A percentile compares a stretch with the other conserved stretches of the same genome.
These are phyloP conservation scores for Cladosporium sp. DNA, from an alignment of 2,329 filamentous ascomycete genomes.

Conservation along the genomic window DNA sequence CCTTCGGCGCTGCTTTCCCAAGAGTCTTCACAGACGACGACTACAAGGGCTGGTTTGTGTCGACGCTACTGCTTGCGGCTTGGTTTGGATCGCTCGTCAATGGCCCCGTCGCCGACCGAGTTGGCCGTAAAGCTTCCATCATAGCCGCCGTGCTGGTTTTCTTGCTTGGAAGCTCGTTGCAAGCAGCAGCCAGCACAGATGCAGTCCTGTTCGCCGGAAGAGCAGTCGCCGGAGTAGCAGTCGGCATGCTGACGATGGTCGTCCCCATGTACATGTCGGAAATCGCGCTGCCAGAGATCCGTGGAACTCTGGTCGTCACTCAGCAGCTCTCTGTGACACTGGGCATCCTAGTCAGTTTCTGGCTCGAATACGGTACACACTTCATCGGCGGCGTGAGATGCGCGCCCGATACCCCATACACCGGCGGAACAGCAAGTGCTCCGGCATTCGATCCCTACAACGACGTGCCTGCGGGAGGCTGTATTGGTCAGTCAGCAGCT, in stretches of 20 bases:
- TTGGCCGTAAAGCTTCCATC: constrained; percentile 43
- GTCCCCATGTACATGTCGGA: constrained; percentile 59
- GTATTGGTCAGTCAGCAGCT: constrained; percentile 28
- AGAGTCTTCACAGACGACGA: not conserved
- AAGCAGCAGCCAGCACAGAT: constrained; percentile 44
- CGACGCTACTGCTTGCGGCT: constrained; percentile 4
- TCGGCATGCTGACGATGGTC: constrained; percentile 42
- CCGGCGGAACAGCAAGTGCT: not conserved
- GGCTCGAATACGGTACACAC: constrained; percentile 53
- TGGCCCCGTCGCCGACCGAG: constrained; percentile 44
- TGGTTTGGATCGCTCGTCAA: constrained; percentile 42
- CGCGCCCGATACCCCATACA: not conserved
- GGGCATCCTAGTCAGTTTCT: constrained; percentile 52
- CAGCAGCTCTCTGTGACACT: constrained; percentile 32
- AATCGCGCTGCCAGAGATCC: constrained; percentile 45
- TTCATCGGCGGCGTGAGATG: constrained; percentile 7
- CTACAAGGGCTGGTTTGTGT: constrained; percentile 14
- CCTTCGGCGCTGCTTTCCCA: constrained; percentile 5
- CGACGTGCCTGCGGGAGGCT: not conserved
- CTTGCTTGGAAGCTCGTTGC: constrained; percentile 43
- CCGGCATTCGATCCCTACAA: constrained; percentile 2
- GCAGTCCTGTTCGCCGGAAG: constrained; percentile 28
- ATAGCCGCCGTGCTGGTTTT: constrained; percentile 46
- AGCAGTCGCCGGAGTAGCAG: constrained; percentile 32
- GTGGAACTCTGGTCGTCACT: constrained; percentile 8